Base-by-base conservation (phyloP, 768 basidiomycete species). In the Trametopsis cervina region DNA sequence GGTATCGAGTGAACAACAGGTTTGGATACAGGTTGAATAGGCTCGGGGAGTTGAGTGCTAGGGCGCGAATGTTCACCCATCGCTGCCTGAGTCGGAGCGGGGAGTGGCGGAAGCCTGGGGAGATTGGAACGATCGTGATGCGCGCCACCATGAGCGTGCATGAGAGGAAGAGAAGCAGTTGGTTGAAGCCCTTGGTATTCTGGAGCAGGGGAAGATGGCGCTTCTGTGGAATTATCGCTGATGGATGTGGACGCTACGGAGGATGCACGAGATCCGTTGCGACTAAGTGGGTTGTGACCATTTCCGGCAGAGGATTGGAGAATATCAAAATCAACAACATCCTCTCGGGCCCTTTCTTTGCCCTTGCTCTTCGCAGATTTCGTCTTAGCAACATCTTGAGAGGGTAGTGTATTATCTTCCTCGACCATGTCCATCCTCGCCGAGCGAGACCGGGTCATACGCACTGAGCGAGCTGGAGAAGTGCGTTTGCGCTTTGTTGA, bases 181-280 rank as follows among this genome's bases (percentile, higher is more conserved):
- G 37, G 39, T 21, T 45, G 44, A 4, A 24, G 26, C 11, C 33
- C 17, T 24, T 35, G 44, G 22, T 10, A 2, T 9, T 13, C 36
- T 23, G 24, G 22, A 11, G 35, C 24, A 7, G 46, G 21, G 40
- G 66, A 60, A 47, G 54, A 50, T 46, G 41, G 40, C 27, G 58
- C 56, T 52, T 53, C 37, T 44, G 50, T 21, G 46, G 57, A 42
- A 49, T 54, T 26, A 33, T 54, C 40, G 54, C 60, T 53, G 42
- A 61, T 44, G 41, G 55, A 44, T 44, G 62, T 55, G 25, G 67
- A 76, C 2, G 57, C 67, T n/a, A 77, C 64, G n/a, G 80, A 81
- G 4, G 77, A 75, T 22, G 15, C 46, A n/a, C 46, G 38, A 39
- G 46, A 46, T 13, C 13, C 36, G 10, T 6, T n/a, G 21, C 22